These are phyloP conservation scores for Diaporthe eres DNA, from an alignment of 2,329 filamentous ascomycete species.

Conservation along the genomic window DNA sequence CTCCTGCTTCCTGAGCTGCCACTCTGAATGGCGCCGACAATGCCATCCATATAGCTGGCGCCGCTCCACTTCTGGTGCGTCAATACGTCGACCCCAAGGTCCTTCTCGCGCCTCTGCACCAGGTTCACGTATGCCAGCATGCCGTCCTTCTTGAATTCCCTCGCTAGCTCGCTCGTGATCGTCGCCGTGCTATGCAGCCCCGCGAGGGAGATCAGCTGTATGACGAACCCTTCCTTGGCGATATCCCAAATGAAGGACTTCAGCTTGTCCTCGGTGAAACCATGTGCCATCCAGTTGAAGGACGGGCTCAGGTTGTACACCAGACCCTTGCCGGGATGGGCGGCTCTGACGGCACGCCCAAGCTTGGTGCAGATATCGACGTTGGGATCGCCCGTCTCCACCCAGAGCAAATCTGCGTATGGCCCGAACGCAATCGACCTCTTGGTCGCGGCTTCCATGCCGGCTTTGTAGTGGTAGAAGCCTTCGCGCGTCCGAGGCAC, in stretches of 20 bases:
- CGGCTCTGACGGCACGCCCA: conserved; percentile 79
- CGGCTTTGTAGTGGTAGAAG: conserved; percentile 90
- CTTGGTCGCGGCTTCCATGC: conserved; percentile 90
- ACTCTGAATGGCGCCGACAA: conserved; percentile 90
- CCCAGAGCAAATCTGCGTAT: conserved; percentile 95
- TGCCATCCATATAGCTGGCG: conserved; percentile 84
- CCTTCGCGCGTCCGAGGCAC: conserved; percentile 93
- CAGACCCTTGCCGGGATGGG: conserved; percentile 84
- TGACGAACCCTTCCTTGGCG: conserved; percentile 84
- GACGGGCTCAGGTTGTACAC: conserved; percentile 97
- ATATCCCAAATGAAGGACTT: conserved; percentile 98
- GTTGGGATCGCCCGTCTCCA: conserved; percentile 92
- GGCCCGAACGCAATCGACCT: conserved; percentile 92
- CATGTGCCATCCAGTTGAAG: conserved; percentile 99
- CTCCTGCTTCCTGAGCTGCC: conserved; percentile 90
- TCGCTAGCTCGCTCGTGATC: conserved; percentile 80
- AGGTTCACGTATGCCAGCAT: conserved; percentile 99
- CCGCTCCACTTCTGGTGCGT: conserved; percentile 92
- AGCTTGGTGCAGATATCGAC: conserved; percentile 83
- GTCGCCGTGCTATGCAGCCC: conserved; percentile 77
- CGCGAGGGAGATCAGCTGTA: conserved; percentile 77
- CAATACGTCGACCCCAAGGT: conserved; percentile 89
- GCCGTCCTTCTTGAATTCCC: conserved; percentile 87
- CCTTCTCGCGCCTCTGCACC: conserved; percentile 91
- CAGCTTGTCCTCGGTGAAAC: conserved; percentile 85